These are phyloP conservation scores for Aspergillus sp. DNA, from an alignment of 2,329 filamentous ascomycete species.

Conservation along the genomic window DNA sequence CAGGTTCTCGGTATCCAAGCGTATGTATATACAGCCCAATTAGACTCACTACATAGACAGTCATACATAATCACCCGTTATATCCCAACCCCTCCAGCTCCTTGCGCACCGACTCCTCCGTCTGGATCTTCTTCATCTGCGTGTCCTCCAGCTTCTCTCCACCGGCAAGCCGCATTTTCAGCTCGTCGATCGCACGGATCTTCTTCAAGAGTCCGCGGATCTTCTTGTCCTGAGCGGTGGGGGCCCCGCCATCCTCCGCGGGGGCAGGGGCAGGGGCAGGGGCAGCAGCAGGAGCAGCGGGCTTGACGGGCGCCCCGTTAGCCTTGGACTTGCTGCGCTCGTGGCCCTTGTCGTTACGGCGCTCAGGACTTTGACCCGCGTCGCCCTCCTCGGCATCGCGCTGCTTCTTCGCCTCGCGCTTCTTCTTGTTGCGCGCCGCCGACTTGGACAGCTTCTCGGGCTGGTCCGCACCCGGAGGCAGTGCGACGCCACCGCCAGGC, in stretches of 20 bases:
- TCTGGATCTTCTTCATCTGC: slow-evolving; percentile 96
- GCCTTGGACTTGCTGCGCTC: slow-evolving; percentile 54
- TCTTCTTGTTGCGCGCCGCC: slow-evolving; percentile 97
- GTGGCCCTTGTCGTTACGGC: slow-evolving; percentile 55
- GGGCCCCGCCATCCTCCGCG: slow-evolving; percentile 29
- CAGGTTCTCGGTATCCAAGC: not conserved
- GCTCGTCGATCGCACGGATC: slow-evolving; percentile 92
- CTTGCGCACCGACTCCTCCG: slow-evolving; percentile 77
- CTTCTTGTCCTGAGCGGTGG: slow-evolving; percentile 86
- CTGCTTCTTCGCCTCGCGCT: slow-evolving; percentile 90
- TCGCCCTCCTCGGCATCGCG: slow-evolving; percentile 70
- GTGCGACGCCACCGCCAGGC: slow-evolving; percentile 64
- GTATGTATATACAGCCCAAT: not conserved
- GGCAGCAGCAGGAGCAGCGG: not conserved
- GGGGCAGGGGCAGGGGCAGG: slow-evolving; percentile 22
- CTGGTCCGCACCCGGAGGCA: slow-evolving; percentile 63
- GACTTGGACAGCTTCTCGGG: slow-evolving; percentile 73
- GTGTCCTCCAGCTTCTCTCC: slow-evolving; percentile 98
- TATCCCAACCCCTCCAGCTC: slow-evolving; percentile 69
- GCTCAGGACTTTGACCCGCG: slow-evolving; percentile 61
- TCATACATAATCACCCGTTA: slow-evolving; percentile 28
- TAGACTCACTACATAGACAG: not conserved
- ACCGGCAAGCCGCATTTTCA: slow-evolving; percentile 92
- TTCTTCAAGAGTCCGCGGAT: slow-evolving; percentile 92
- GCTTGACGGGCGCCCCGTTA: slow-evolving; percentile 20